A percentile compares a stretch with the other conserved stretches of the same genome.
Evolutionary conservation across 768 basidiomycete species (phyloP).

Genomic region (Leucosporidium yakuticum): DNA sequence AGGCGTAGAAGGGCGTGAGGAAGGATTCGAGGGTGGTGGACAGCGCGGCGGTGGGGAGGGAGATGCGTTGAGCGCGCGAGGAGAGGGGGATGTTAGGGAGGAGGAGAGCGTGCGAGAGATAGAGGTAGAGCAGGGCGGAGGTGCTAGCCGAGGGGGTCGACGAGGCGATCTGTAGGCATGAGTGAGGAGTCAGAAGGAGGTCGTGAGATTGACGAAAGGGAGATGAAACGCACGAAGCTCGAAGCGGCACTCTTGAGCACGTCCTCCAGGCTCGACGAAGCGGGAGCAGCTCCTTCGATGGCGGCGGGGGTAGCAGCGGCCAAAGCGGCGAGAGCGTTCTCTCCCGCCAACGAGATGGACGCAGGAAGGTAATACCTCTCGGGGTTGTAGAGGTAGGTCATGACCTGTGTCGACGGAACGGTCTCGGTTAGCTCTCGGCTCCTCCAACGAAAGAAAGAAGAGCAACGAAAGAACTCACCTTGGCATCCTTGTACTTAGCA

Average conservation of each 20-base stretch:
- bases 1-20: conserved; percentile 42
- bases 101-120: conserved; percentile 47
- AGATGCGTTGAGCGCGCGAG: conserved; percentile 35
- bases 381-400: conserved; percentile 54
- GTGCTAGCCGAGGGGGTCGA: conserved; percentile 9
- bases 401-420: no score
- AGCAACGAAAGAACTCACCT: conserved; percentile 46
- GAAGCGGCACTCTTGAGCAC: conserved; percentile 14
- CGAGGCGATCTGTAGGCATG: neutral
- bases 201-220: no score
- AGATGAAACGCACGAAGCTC: conserved; percentile 13
- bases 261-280: conserved; percentile 12
- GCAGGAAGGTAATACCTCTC: conserved; percentile 28
- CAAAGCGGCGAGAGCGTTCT: conserved; percentile 11
- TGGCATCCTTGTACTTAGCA: conserved; percentile 58
- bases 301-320: conserved; percentile 12
- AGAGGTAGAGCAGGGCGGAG: conserved; percentile 44
- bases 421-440: neutral
- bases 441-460: conserved; percentile 5
- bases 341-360: conserved; percentile 15
- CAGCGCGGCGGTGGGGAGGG: conserved; percentile 38
- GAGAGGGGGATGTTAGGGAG: conserved; percentile 40
- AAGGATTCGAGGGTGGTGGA: conserved; percentile 39
- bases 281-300: neutral
- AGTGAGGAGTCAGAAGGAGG: no score